These are phyloP conservation scores for Saccharomyces hybrid DNA, from an alignment of 1,139 yeast genomes.

Conservation along the genomic window DNA sequence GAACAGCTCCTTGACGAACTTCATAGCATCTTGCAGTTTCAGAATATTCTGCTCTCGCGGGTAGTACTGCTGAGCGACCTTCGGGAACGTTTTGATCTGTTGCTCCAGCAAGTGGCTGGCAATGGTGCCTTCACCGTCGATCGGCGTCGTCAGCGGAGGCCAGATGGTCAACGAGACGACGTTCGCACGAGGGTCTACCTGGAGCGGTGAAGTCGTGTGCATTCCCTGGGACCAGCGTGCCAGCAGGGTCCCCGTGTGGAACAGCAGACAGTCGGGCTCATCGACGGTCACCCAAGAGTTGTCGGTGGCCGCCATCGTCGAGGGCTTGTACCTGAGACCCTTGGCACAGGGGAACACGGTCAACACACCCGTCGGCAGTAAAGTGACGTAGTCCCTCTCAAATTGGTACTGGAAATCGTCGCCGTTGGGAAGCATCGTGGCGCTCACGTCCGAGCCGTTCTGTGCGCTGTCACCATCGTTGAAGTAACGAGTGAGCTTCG, in stretches of 20 bases:
- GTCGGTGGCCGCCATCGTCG: constrained; percentile 19
- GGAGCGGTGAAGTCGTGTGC: constrained; percentile 22
- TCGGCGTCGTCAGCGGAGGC: constrained; percentile 14
- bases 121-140: constrained; percentile 6
- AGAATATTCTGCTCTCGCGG: constrained; percentile 15
- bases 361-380: constrained; percentile 20
- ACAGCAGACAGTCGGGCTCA: constrained; percentile 25
- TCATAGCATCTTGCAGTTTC: constrained; percentile 13
- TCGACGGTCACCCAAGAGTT: constrained; percentile 22
- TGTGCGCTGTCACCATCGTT: constrained; percentile 5
- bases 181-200: constrained; percentile 16
- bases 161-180: constrained; percentile 18
- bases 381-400: constrained; percentile 13
- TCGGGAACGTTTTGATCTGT: constrained; percentile 23
- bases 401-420: constrained; percentile 19
- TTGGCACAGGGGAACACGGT: constrained; percentile 24
- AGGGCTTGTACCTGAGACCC: constrained; percentile 22
- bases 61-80: constrained; percentile 19
- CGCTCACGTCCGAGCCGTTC: constrained; percentile 1
- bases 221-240: constrained; percentile 18
- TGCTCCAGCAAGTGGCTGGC: constrained; percentile 15
- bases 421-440: constrained; percentile 11
- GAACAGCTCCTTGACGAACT: constrained; percentile 21
- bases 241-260: constrained; percentile 26
- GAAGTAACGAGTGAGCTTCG: constrained; percentile 19